Evolutionary conservation across 805 yeast genomes (phyloP), one percentile per base, ranked within the genome.

Genomic region (Sporopachydermia quercuum): DNA sequence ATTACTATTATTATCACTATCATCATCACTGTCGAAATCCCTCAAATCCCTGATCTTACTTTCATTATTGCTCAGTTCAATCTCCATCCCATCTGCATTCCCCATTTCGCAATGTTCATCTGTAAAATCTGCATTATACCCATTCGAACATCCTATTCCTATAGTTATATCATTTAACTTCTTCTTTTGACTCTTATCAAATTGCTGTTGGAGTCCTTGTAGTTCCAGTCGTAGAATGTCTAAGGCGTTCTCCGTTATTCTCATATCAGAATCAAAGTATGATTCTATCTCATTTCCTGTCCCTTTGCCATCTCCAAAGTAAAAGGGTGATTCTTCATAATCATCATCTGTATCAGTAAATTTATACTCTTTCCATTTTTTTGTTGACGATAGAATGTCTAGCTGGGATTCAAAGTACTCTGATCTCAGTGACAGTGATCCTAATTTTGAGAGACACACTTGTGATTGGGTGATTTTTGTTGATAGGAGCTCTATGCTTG

Each of bases 1-100:
- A 35, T 15, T 18, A 15, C 15, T 37, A 17, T 33, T 33, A 5
- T 39, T 39, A 40, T 33, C 37, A 19, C 27, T 15, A 15, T 37
- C 18, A 36, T 35, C 14, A n/a, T n/a, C n/a, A n/a, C n/a, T n/a
- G n/a, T n/a, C n/a, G n/a, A n/a, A n/a, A n/a, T n/a, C n/a, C n/a
- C n/a, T n/a, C n/a, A n/a, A n/a, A n/a, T n/a, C n/a, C n/a, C n/a
- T n/a, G n/a, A n/a, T n/a, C n/a, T n/a, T n/a, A n/a, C n/a, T n/a
- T n/a, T n/a, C n/a, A n/a, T n/a, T n/a, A n/a, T n/a, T n/a, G n/a
- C n/a, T n/a, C n/a, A n/a, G n/a, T n/a, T n/a, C n/a, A n/a, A n/a
- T n/a, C n/a, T n/a, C n/a, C n/a, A n/a, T n/a, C n/a, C n/a, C n/a
- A n/a, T n/a, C n/a, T n/a, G n/a, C n/a, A n/a, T n/a, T n/a, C n/a